Conservation (phyloP, 805 yeast species). For the Barnettozyma vustinii region DNA sequence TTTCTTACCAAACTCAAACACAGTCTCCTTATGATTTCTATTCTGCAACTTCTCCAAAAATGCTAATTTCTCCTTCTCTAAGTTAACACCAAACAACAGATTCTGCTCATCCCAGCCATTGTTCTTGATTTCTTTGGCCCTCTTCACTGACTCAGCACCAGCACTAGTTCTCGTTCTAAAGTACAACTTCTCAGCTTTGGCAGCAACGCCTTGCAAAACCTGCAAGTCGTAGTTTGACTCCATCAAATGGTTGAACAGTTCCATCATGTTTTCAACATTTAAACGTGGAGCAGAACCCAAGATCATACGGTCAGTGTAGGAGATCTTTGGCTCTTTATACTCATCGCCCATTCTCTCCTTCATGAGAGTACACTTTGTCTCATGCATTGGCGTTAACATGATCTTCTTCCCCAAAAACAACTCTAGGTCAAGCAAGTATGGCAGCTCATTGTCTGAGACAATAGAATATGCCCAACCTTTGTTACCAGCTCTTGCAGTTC, state of each 20-base stretch:
- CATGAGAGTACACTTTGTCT: conserved; percentile 50
- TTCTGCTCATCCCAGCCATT: conserved; percentile 90
- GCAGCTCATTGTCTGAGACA: conserved; percentile 78
- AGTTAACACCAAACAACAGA: conserved; percentile 68
- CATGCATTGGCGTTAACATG: conserved; percentile 62
- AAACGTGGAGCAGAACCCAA: conserved; percentile 78
- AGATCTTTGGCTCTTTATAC: conserved; percentile 50
- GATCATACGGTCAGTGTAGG: conserved; percentile 72
- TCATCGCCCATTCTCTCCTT: conserved; percentile 39
- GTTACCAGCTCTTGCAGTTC: conserved; percentile 99
- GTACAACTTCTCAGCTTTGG: conserved; percentile 84
- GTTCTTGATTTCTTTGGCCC: conserved; percentile 71
- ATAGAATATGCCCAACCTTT: conserved; percentile 96
- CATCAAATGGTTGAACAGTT: conserved; percentile 58
- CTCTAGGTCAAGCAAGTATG: conserved; percentile 87
- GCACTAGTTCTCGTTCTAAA: conserved; percentile 83
- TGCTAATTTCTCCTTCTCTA: conserved; percentile 65
- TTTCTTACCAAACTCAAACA: conserved; percentile 77
- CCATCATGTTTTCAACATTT: conserved; percentile 66
- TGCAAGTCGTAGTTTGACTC: conserved; percentile 62
- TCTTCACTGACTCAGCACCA: conserved; percentile 75
- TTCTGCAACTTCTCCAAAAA: conserved; percentile 69
- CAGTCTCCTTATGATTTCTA: conserved; percentile 78
- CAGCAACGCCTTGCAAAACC: conserved; percentile 62
- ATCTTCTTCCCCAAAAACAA: conserved; percentile 83